phyloP scores from a whole-genome alignment of 2,329 filamentous ascomycete genomes.

The Bipolaris victoriae region DNA sequence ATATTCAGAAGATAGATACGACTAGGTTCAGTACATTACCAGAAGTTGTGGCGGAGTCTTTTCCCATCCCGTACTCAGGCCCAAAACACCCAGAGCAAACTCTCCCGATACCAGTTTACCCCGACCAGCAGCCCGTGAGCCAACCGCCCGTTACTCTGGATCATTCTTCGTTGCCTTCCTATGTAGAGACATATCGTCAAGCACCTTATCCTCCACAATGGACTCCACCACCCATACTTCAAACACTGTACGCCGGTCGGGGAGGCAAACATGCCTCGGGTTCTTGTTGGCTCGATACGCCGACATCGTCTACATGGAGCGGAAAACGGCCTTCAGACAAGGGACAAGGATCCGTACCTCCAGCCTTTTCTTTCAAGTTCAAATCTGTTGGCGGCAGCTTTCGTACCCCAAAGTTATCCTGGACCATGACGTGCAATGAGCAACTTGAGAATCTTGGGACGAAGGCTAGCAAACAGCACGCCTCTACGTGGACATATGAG shows the following conservation, averaged over 20 bases:
- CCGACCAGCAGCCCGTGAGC: slow-evolving; percentile 6
- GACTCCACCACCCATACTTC: slow-evolving; percentile 27
- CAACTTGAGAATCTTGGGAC: neutral
- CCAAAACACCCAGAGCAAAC: slow-evolving; percentile 12
- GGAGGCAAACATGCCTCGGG: slow-evolving; percentile 14
- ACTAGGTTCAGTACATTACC: slow-evolving; percentile 21
- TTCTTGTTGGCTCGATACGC: slow-evolving; percentile 36
- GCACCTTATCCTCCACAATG: slow-evolving; percentile 44
- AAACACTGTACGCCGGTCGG: slow-evolving; percentile 31
- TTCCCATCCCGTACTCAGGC: slow-evolving; percentile 7
- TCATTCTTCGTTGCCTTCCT: slow-evolving; percentile 24
- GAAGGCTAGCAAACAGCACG: slow-evolving; percentile 3
- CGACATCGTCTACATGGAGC: slow-evolving; percentile 31
- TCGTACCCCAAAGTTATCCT: slow-evolving; percentile 34
- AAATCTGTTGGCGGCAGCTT: slow-evolving; percentile 33
- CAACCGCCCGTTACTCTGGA: slow-evolving; percentile 13
- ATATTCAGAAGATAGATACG: neutral
- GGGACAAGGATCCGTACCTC: slow-evolving; percentile 15
- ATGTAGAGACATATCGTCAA: slow-evolving; percentile 39
- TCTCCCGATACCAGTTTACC: slow-evolving; percentile 19
- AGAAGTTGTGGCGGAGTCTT: slow-evolving; percentile 17
- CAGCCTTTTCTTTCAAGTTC: slow-evolving; percentile 34
- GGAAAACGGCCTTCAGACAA: slow-evolving; percentile 26
- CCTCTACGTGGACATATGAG: slow-evolving; percentile 35
- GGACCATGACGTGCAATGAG: slow-evolving; percentile 33